phyloP scores from a whole-genome alignment of 305 asterid species.

The Striga hermonthica region DNA sequence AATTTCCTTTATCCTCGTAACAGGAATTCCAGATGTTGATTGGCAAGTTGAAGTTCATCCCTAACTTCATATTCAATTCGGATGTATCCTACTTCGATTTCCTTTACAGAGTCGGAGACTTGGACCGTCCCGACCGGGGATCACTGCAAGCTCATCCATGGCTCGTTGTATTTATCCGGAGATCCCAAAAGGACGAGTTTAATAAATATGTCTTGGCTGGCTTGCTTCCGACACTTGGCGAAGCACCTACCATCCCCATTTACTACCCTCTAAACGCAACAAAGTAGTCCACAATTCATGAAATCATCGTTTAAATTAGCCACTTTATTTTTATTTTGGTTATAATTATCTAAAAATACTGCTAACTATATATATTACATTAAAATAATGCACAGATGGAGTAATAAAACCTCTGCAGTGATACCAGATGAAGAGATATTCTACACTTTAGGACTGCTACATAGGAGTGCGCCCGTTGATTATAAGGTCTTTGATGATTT shows the following conservation, averaged over 20 bases:
- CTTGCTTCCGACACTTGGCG: background rate
- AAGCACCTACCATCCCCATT: background rate
- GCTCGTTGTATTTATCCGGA: background rate
- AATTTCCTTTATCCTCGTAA: background rate
- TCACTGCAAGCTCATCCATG: background rate
- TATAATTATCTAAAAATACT: background rate
- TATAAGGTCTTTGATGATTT: no score
- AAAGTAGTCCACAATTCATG: background rate
- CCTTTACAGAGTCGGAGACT: background rate
- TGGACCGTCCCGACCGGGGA: background rate
- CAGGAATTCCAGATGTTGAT: background rate
- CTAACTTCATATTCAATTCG: background rate
- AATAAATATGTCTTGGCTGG: background rate
- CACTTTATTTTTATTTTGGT: background rate
- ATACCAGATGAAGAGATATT: background rate
- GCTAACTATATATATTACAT: no score
- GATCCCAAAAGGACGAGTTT: background rate
- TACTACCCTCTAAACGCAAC: background rate
- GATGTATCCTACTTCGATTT: background rate
- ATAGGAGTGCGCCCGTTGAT: no score
- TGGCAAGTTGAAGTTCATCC: background rate
- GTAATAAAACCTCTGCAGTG: background rate
- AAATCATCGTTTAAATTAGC: no score
- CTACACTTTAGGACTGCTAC: no score
- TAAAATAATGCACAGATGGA: no score